A percentile compares a stretch with the other conserved stretches of the same genome.
Evolutionary conservation across 208 protist species (phyloP).

Genomic region (Blechomonas ayalai): DNA sequence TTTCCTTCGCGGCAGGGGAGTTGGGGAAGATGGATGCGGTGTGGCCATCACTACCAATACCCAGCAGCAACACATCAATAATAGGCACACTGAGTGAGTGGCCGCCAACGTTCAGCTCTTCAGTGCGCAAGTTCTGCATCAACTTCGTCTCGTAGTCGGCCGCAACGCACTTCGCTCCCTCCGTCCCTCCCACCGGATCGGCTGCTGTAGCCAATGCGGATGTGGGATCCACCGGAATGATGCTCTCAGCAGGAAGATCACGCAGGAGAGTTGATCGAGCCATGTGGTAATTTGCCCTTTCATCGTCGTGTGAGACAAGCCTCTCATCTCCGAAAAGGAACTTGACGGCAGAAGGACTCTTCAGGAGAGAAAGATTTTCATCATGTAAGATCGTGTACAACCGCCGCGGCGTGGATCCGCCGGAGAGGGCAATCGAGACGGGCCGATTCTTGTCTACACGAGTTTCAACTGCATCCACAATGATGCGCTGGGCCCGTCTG

Average conservation of each 20-base stretch:
- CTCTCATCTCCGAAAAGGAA: conserved; percentile 73
- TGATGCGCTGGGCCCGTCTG: too few species aligned
- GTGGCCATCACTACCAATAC: conserved; percentile 76
- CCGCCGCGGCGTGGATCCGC: conserved; percentile 60
- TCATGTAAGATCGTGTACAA: conserved; percentile 41
- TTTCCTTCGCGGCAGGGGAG: conserved; percentile 37
- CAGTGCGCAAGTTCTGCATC: conserved; percentile 9
- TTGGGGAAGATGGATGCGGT: conserved; percentile 78
- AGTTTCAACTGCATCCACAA: too few species aligned
- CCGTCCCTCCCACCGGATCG: conserved; percentile 13
- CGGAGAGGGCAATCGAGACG: conserved; percentile 57
- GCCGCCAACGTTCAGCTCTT: conserved; percentile 5
- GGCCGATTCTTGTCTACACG: conserved; percentile 1
- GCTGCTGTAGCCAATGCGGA: conserved; percentile 19
- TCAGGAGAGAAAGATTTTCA: conserved; percentile 31
- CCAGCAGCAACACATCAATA: conserved; percentile 72
- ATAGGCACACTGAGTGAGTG: conserved; percentile 18
- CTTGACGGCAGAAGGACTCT: conserved; percentile 16
- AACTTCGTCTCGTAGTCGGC: conserved; percentile 25
- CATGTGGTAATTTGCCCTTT: conserved; percentile 66
- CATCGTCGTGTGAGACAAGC: conserved; percentile 30
- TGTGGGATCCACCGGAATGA: conserved; percentile 32
- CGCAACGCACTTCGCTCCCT: conserved; percentile 31
- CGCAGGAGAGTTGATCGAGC: conserved; percentile 38
- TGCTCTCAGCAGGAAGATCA: conserved; percentile 31